Evolutionary conservation across 306 rosid species (phyloP), one percentile per base, ranked within the genome.

Genomic region (Gleditsia sinensis): DNA sequence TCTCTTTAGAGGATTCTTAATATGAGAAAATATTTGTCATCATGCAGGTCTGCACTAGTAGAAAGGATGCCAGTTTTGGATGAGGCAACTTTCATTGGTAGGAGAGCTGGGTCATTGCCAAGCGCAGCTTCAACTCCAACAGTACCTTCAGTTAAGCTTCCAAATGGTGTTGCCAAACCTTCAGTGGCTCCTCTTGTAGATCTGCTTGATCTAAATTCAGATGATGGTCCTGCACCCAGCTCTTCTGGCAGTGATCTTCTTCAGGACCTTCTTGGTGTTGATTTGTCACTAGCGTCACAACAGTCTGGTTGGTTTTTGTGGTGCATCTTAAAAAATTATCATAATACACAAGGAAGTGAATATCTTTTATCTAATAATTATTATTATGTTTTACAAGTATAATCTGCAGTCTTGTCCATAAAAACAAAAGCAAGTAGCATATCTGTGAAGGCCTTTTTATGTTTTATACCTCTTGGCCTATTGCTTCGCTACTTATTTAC

Each of bases 21-120:
- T 69, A 21, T 55, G 54, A 23, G 32, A 12, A 62, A 10, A 21
- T 62, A 62, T 62, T 19, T 37, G 32, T 20, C 33, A 42, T 69
- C 72, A 39, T 88, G 81, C 86, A 95, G 99, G 83, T 90, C 96
- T 73, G 67, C 80, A 5, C 88, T 95, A 40, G 96, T 92, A 53
- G 98, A 95, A 86, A 88, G 99, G 86, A 95, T 95, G 99, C 99
- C 99, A 36, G 93, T 90, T 82, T 85, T 95, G 80, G 93, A 95
- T 68, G 97, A 91, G 83, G 97, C 96, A 78, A 80, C 91, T 48
- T 94, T 87, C 80, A 81, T 87, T 67, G 96, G 93, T 64, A 86
- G 90, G 84, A 90, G 83, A 86, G 87, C 83, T 61, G 96, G 92
- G 71, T 85, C 94, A 33, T 67, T 89, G 43, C 80, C 91, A 48